Conservation (phyloP, 495 filamentous ascomycete genomes). For the Aspergillus ellipticus region DNA sequence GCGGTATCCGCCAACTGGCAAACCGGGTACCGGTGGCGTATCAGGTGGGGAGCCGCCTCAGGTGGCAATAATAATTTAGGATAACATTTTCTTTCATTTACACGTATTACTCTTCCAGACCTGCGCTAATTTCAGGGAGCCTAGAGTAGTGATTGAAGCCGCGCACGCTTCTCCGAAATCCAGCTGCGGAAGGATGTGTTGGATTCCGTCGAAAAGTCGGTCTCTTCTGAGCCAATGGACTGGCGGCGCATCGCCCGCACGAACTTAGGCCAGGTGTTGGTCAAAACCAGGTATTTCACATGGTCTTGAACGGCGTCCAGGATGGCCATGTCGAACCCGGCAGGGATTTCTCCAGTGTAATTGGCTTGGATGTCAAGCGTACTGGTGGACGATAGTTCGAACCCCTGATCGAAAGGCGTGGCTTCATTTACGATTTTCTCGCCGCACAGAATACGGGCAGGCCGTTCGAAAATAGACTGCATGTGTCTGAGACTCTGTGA, state of each 20-base stretch:
- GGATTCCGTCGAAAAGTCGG: neutral
- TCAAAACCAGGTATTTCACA: conserved; percentile 66
- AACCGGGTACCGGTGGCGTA: no score
- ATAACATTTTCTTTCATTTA: no score
- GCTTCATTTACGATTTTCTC: conserved; percentile 27
- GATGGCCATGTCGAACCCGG: conserved; percentile 45
- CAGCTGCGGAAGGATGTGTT: neutral
- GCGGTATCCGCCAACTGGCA: no score
- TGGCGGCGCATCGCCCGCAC: conserved; percentile 20
- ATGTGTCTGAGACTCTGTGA: conserved; percentile 43
- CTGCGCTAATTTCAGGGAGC: neutral
- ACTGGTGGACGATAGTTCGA: neutral
- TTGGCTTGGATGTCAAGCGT: conserved; percentile 24
- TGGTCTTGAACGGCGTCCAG: conserved; percentile 58
- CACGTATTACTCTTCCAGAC: neutral
- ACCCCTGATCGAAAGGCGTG: conserved; percentile 29
- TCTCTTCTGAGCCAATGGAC: neutral
- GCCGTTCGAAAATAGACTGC: conserved; percentile 46
- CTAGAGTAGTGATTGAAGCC: neutral
- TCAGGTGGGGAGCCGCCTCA: no score
- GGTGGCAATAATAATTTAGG: no score
- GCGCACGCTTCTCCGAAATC: neutral
- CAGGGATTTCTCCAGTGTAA: conserved; percentile 43
- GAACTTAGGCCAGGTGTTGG: conserved; percentile 69
- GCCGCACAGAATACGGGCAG: conserved; percentile 32